These are phyloP conservation scores for Leavenworthia alabamica DNA, from an alignment of 345 rosid genomes.

Conservation along the genomic window DNA sequence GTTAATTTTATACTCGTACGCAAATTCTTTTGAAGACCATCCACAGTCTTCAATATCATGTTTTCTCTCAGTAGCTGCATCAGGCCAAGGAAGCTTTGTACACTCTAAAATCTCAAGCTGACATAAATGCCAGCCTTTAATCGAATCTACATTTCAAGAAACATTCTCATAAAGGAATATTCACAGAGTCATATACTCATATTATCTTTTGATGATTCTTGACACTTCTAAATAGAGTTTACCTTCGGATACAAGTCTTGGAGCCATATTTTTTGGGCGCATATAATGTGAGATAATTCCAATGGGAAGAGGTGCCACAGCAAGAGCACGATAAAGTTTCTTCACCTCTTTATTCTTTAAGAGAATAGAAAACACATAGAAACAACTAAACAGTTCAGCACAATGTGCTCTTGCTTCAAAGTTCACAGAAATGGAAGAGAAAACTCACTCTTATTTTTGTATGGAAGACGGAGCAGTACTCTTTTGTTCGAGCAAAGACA, in stretches of 20 bases:
- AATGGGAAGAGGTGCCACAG: conserved; percentile 65
- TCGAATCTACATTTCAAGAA: conserved; percentile 43
- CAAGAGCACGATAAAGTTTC: conserved; percentile 86
- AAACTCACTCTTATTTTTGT: conserved; percentile 60
- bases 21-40: conserved; percentile 56
- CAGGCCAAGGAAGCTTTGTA: conserved; percentile 74
- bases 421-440: not conserved
- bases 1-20: conserved; percentile 82
- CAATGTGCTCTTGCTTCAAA: not conserved
- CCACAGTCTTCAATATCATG: conserved; percentile 54
- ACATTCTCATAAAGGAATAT: not conserved
- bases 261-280: conserved; percentile 80
- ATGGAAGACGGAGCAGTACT: conserved; percentile 79
- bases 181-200: not conserved
- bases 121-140: conserved; percentile 74
- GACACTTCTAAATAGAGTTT: not conserved
- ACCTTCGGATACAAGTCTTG: conserved; percentile 84
- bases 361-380: not conserved
- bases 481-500: conserved; percentile 70
- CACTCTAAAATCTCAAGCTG: conserved; percentile 86
- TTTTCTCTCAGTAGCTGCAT: conserved; percentile 40
- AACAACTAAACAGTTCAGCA: not conserved
- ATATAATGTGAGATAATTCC: conserved; percentile 84
- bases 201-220: not conserved
- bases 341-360: conserved; percentile 66